phyloP scores from a whole-genome alignment of 371 early-diverging fungal genomes.

The Syncephalastrum sp. region DNA sequence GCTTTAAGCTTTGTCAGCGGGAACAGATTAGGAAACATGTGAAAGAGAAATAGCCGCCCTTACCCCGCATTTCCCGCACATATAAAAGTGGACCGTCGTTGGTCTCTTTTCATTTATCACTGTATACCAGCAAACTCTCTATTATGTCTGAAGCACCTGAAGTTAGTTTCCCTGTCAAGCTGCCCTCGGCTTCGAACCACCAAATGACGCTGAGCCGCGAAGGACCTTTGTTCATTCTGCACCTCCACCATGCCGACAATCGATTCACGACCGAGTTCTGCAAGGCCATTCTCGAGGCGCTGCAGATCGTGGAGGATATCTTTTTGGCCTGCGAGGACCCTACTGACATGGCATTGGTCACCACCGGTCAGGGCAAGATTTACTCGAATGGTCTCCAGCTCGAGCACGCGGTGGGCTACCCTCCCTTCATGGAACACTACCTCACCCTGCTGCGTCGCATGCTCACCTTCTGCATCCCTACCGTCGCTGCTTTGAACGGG shows the following conservation, averaged over 20 bases:
- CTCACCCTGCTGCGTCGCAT: slow-evolving; percentile 50
- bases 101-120: not conserved
- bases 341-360: slow-evolving; percentile 58
- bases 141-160: slow-evolving; percentile 5
- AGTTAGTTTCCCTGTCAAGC: slow-evolving; percentile 27
- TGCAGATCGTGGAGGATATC: slow-evolving; percentile 59
- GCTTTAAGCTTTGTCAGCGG: too few relatives aligned
- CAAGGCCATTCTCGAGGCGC: slow-evolving; percentile 51
- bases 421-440: slow-evolving; percentile 52
- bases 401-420: slow-evolving; percentile 38
- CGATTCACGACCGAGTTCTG: slow-evolving; percentile 67
- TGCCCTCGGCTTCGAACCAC: slow-evolving; percentile 39
- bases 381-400: slow-evolving; percentile 78
- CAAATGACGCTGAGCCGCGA: slow-evolving; percentile 51
- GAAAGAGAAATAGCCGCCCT: too few relatives aligned
- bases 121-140: not conserved
- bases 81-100: too few relatives aligned
- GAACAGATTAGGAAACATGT: too few relatives aligned
- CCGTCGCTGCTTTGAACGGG: slow-evolving; percentile 83
- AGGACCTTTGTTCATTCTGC: slow-evolving; percentile 59
- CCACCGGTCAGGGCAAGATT: slow-evolving; percentile 68
- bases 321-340: slow-evolving; percentile 40
- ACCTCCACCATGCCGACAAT: slow-evolving; percentile 65
- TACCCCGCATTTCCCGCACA: too few relatives aligned
- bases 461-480: slow-evolving; percentile 72